phyloP scores from a whole-genome alignment of 768 basidiomycete species.

The Cystoderma amianthinum region DNA sequence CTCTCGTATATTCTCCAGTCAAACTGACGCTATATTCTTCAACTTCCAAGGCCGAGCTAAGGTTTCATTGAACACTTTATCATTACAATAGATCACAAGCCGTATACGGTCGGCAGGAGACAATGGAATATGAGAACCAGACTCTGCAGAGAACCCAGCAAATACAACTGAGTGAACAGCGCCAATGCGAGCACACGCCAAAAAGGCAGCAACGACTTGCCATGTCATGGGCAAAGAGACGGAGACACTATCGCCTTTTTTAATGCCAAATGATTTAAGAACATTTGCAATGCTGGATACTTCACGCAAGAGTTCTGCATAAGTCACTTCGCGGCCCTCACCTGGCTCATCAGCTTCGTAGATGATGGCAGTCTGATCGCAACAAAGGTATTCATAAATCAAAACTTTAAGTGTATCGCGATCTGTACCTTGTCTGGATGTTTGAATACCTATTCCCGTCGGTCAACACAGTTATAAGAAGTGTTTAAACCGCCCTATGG shows the following conservation, averaged over 20 bases:
- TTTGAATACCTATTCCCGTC: slow-evolving; percentile 91
- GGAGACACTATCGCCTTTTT: slow-evolving; percentile 94
- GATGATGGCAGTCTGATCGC: slow-evolving; percentile 82
- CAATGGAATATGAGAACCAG: no score
- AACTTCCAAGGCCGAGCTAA: no score
- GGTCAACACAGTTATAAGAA: slow-evolving; percentile 96
- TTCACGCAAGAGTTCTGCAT: slow-evolving; percentile 82
- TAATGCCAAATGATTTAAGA: slow-evolving; percentile 82
- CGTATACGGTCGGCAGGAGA: no score
- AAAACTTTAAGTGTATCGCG: no score
- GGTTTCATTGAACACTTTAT: no score
- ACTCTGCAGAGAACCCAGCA: slow-evolving; percentile 94
- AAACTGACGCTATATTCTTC: no score
- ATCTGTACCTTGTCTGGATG: slow-evolving; percentile 67
- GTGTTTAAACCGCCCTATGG: slow-evolving; percentile 91
- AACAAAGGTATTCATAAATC: background rate
- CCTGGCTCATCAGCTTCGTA: slow-evolving; percentile 97
- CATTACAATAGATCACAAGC: no score
- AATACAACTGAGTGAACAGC: slow-evolving; percentile 97
- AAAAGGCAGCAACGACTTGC: slow-evolving; percentile 94
- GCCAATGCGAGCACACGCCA: slow-evolving; percentile 95
- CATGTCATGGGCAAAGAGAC: slow-evolving; percentile 92
- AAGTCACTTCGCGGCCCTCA: slow-evolving; percentile 70
- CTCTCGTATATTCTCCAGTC: no score
- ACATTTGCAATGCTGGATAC: slow-evolving; percentile 89